Conservation (phyloP, 1,139 yeast species). For the Scheffersomyces lignicola region DNA sequence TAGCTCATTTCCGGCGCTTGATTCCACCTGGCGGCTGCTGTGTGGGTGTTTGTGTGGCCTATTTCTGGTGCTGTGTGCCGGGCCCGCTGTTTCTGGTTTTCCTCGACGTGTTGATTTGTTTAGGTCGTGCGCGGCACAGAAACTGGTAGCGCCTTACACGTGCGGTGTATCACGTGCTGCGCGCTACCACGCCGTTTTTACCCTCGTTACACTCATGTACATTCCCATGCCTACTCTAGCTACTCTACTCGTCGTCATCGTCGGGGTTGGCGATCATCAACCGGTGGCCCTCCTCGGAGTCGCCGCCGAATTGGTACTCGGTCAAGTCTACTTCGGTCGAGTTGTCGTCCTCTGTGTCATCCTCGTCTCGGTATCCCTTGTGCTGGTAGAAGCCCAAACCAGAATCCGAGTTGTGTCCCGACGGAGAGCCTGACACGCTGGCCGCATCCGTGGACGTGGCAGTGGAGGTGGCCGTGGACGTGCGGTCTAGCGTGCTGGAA, state of each 20-base stretch:
- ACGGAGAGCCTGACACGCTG: conserved; percentile 14
- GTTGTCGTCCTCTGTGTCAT: conserved; percentile 22
- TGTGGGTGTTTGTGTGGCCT: no score
- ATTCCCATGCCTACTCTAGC: no score
- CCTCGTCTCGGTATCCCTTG: conserved; percentile 36
- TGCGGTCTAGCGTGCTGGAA: conserved; percentile 19
- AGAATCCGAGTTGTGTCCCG: conserved; percentile 23
- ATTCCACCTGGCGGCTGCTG: no score
- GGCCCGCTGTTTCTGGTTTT: conserved; percentile 8
- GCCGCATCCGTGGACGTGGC: conserved; percentile 7
- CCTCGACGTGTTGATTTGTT: conserved; percentile 16
- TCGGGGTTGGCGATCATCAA: conserved; percentile 78
- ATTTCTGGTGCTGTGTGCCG: no score
- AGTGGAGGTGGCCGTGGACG: conserved; percentile 21
- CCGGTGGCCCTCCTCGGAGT: conserved; percentile 44
- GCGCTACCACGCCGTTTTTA: no score
- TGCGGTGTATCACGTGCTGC: no score
- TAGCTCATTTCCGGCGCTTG: conserved; percentile 60
- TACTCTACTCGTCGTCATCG: no score
- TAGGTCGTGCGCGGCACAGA: conserved; percentile 1
- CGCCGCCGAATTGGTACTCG: conserved; percentile 14
- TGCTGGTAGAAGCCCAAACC: conserved; percentile 45
- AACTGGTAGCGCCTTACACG: no score
- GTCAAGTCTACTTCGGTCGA: conserved; percentile 1
- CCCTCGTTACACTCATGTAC: no score